A percentile compares a stretch with the other conserved stretches of the same genome.
These are phyloP conservation scores for Lomentospora prolificans DNA, from an alignment of 2,329 filamentous ascomycete species.

Conservation along the genomic window DNA sequence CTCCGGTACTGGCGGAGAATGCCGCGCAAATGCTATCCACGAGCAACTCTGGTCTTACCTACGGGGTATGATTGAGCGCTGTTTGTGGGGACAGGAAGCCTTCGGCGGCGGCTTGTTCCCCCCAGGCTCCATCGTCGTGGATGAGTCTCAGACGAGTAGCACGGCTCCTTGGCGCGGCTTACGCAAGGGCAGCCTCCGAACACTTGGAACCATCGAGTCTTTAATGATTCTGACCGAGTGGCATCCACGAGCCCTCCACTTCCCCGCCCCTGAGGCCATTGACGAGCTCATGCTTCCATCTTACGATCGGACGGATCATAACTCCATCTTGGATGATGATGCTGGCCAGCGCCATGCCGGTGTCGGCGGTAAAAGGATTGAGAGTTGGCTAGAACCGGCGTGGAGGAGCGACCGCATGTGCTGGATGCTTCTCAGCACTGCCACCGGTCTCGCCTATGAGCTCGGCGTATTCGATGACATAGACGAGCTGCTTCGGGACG, in stretches of 20 bases:
- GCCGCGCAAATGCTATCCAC: constrained; percentile 82
- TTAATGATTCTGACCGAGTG: constrained; percentile 92
- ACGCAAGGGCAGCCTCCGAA: constrained; percentile 70
- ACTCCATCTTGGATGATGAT: constrained; percentile 33
- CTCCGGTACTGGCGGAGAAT: constrained; percentile 68
- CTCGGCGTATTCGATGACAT: constrained; percentile 92
- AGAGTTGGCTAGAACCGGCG: constrained; percentile 92
- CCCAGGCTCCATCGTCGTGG: constrained; percentile 46
- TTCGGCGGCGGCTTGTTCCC: constrained; percentile 83
- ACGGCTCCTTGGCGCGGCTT: constrained; percentile 62
- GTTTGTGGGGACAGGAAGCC: constrained; percentile 92
- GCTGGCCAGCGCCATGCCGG: constrained; percentile 28
- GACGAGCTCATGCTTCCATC: constrained; percentile 58
- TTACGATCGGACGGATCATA: constrained; percentile 33
- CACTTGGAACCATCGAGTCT: constrained; percentile 88
- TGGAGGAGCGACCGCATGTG: constrained; percentile 94
- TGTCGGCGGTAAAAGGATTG: constrained; percentile 73
- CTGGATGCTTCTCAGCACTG: constrained; percentile 93
- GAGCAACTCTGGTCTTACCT: constrained; percentile 93
- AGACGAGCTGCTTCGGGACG: constrained; percentile 55
- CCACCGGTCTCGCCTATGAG: constrained; percentile 82
- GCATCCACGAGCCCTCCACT: constrained; percentile 91
- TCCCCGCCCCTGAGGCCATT: constrained; percentile 70
- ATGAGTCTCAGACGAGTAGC: constrained; percentile 53
- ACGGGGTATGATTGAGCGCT: constrained; percentile 86